A percentile compares a stretch with the other conserved stretches of the same genome.
Conservation (phyloP, 1,139 yeast species). For the Meyerozyma elateridarum region DNA sequence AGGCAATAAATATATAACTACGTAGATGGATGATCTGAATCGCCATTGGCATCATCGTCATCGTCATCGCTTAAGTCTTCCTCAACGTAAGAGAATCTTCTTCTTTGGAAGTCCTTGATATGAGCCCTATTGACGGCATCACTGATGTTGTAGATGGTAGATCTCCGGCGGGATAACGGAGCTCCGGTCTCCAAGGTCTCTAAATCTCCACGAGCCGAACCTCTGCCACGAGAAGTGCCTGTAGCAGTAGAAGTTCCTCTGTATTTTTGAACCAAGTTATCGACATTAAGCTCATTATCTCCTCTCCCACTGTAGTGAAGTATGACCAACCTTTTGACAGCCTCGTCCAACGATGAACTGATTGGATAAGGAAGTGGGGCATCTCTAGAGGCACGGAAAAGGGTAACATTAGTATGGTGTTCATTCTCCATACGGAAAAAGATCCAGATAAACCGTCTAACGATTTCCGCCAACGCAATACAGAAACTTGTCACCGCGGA, state of each 20-base stretch:
- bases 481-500: slow-evolving; percentile 86
- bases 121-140: slow-evolving; percentile 73
- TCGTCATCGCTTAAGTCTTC: slow-evolving; percentile 37
- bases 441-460: slow-evolving; percentile 84
- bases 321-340: slow-evolving; percentile 37
- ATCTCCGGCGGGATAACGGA: slow-evolving; percentile 22
- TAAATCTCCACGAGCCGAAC: neutral
- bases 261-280: slow-evolving; percentile 4
- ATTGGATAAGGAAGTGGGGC: slow-evolving; percentile 76
- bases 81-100: slow-evolving; percentile 29
- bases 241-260: slow-evolving; percentile 3
- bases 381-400: slow-evolving; percentile 84
- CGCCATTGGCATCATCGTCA: slow-evolving; percentile 31
- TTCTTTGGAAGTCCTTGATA: slow-evolving; percentile 81
- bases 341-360: slow-evolving; percentile 30
- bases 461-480: slow-evolving; percentile 74
- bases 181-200: slow-evolving; percentile 7
- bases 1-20: neutral
- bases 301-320: slow-evolving; percentile 21
- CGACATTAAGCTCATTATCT: slow-evolving; percentile 6
- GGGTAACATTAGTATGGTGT: slow-evolving; percentile 82
- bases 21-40: neutral
- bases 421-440: slow-evolving; percentile 93
- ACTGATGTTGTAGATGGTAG: slow-evolving; percentile 45
- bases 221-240: slow-evolving; percentile 1